Evolutionary conservation across 1,284 basidiomycete genomes (phyloP), one percentile per base, ranked within the genome.

Genomic region (Pseudozyma sp.): DNA sequence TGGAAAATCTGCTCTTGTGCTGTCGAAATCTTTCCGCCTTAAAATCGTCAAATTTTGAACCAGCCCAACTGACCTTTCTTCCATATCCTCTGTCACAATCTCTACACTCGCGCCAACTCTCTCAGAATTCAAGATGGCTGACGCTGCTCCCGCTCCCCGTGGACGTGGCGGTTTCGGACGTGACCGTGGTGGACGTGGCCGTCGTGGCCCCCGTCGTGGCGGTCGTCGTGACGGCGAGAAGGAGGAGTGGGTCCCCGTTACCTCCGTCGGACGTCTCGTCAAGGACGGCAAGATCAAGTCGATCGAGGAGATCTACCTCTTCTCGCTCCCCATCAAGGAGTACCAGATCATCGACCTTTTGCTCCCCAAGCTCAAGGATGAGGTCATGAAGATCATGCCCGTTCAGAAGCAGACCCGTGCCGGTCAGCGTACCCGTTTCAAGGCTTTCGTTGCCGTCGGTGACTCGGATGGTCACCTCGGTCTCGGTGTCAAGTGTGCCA

Each of bases 231-330:
- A 98, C 85, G 95, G 97, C 87, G 96, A 98, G 88, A 97, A 98
- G 90, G 95, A 98, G 69, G 82, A 83, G 76, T 85, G 88, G 98
- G 92, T 92, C 77, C 96, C 96, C 85, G 97, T 99, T 87, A 99
- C 96, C 87, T 98, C 98, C 87, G 93, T 99, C 82, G 96, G 96
- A 76, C 95, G 96, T 87, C 91, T 99, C 84, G 96, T 98, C 62
- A 98, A 97, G 89, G 97, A 98, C 85, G 95, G 95, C 85, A 99
- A 99, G 89, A 97, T 99, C 90, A 97, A 97, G 89, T 97, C 95
- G 54, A 97, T 99, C 91, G 97, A 99, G 87, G 97, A 99, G 87
- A 97, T 99, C 88, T 99, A 99, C 89, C 93, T 99, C 85, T 99
- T 99, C 92, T 99, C 97, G 50, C 92, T 99, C 77, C 95, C 97